A percentile compares a stretch with the other conserved stretches of the same genome.
phyloP scores from a whole-genome alignment of 164 flowering plant genomes.

The Macadamia integrifolia region DNA sequence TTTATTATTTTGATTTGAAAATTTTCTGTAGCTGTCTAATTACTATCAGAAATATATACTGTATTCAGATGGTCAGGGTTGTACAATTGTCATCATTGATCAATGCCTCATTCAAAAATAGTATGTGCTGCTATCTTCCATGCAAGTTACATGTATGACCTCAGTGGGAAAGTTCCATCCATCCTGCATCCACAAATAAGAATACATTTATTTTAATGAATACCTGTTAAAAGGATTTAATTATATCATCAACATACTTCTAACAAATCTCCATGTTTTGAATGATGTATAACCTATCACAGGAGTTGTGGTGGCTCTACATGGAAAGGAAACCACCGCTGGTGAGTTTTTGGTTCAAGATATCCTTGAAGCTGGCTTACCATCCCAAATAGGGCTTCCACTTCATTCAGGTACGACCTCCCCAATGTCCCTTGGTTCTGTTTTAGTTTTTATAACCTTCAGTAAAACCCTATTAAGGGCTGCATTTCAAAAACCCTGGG shows the following conservation, averaged over 20 bases:
- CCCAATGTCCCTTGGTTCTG: not conserved
- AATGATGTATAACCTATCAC: slow-evolving; percentile 11
- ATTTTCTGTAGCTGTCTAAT: not conserved
- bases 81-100: not conserved
- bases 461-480: too few species aligned
- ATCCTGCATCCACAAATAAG: too few species aligned
- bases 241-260: not conserved
- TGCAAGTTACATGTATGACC: too few species aligned
- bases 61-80: not conserved
- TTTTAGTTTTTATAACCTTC: not conserved
- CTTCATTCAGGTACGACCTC: slow-evolving; percentile 39
- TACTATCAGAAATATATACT: not conserved
- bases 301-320: slow-evolving; percentile 87
- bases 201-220: too few species aligned
- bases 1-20: too few species aligned
- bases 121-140: not conserved
- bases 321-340: slow-evolving; percentile 74
- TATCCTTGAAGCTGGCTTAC: slow-evolving; percentile 81
- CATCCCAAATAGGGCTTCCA: slow-evolving; percentile 64
- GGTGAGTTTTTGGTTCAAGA: slow-evolving; percentile 84
- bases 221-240: not conserved
- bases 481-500: too few species aligned
- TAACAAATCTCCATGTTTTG: not conserved
- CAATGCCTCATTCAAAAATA: not conserved
- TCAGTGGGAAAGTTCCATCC: too few species aligned